These are phyloP conservation scores for Spathaspora sp. DNA, from an alignment of 1,139 yeast genomes.

Conservation along the genomic window DNA sequence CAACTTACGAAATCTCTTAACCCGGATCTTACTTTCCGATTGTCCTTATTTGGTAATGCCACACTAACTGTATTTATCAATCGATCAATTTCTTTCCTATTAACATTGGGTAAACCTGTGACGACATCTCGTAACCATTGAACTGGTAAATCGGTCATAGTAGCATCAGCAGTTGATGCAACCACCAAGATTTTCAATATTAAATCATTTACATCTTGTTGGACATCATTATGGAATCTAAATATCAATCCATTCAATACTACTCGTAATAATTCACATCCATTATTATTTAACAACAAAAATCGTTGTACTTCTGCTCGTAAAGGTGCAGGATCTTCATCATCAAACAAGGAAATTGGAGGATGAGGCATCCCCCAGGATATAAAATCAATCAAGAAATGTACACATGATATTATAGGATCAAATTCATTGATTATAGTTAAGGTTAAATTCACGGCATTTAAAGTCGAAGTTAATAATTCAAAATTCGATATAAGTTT, in stretches of 20 bases:
- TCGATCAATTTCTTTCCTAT: slow-evolving; percentile 63
- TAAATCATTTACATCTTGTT: slow-evolving; percentile 74
- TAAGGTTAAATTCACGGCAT: slow-evolving; percentile 59
- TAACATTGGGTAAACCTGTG: slow-evolving; percentile 59
- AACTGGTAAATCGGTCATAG: slow-evolving; percentile 37
- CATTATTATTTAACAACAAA: slow-evolving; percentile 47
- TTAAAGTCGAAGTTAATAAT: slow-evolving; percentile 56
- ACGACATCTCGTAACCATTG: slow-evolving; percentile 64
- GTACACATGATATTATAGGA: slow-evolving; percentile 68
- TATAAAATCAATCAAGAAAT: slow-evolving; percentile 73
- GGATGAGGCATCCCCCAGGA: slow-evolving; percentile 84
- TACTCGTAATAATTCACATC: slow-evolving; percentile 53
- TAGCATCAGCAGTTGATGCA: slow-evolving; percentile 17
- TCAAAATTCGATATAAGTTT: slow-evolving; percentile 58
- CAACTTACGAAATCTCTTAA: slow-evolving; percentile 76
- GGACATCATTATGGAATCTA: slow-evolving; percentile 69
- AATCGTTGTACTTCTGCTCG: slow-evolving; percentile 44
- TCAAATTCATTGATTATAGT: slow-evolving; percentile 62
- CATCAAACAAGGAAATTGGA: slow-evolving; percentile 64
- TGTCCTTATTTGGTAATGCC: slow-evolving; percentile 70
- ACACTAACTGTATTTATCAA: slow-evolving; percentile 54
- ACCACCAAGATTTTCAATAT: slow-evolving; percentile 64
- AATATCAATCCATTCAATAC: slow-evolving; percentile 68
- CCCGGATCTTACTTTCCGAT: slow-evolving; percentile 67
- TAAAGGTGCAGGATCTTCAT: slow-evolving; percentile 50